Evolutionary conservation across 164 flowering plant species (phyloP).

Genomic region (Tinospora cordifolia): DNA sequence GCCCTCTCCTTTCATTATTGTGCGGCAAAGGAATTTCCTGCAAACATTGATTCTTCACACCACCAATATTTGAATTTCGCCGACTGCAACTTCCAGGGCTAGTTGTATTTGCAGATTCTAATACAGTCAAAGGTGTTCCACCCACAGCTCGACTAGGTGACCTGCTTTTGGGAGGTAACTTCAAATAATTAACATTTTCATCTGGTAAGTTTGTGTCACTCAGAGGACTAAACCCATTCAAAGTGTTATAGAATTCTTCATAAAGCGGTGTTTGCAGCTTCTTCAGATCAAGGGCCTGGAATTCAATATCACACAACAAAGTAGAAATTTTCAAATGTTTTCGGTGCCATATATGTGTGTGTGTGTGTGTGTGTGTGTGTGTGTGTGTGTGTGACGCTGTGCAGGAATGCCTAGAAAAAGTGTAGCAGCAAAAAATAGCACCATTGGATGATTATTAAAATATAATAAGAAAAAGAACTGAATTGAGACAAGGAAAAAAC

Average conservation of each 20-base stretch:
- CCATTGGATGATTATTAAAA: background rate
- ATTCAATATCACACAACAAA: slow-evolving; percentile 1
- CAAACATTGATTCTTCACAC: slow-evolving; percentile 20
- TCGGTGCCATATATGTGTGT: background rate
- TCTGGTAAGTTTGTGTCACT: slow-evolving; percentile 20
- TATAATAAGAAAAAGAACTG: background rate
- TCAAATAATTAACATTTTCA: slow-evolving; percentile 29
- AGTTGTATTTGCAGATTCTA: slow-evolving; percentile 21
- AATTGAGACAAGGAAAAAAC: background rate
- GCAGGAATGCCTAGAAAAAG: background rate
- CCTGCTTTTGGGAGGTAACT: slow-evolving; percentile 56
- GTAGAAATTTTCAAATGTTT: too few relatives aligned
- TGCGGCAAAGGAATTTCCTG: slow-evolving; percentile 33
- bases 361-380: too few relatives aligned
- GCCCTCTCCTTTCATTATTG: slow-evolving; percentile 29
- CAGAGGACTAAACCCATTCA: slow-evolving; percentile 33
- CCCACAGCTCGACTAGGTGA: slow-evolving; percentile 36
- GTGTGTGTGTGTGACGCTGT: too few relatives aligned
- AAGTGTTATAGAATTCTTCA: slow-evolving; percentile 54
- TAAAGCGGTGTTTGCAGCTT: slow-evolving; percentile 60
- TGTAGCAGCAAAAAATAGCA: background rate
- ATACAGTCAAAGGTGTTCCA: slow-evolving; percentile 32
- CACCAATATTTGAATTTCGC: slow-evolving; percentile 31
- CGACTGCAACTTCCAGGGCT: slow-evolving; percentile 38
- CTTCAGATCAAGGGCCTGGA: slow-evolving; percentile 61